A percentile compares a stretch with the other conserved stretches of the same genome.
These are phyloP conservation scores for Colletotrichum sp. DNA, from an alignment of 2,329 filamentous ascomycete species.

Conservation along the genomic window DNA sequence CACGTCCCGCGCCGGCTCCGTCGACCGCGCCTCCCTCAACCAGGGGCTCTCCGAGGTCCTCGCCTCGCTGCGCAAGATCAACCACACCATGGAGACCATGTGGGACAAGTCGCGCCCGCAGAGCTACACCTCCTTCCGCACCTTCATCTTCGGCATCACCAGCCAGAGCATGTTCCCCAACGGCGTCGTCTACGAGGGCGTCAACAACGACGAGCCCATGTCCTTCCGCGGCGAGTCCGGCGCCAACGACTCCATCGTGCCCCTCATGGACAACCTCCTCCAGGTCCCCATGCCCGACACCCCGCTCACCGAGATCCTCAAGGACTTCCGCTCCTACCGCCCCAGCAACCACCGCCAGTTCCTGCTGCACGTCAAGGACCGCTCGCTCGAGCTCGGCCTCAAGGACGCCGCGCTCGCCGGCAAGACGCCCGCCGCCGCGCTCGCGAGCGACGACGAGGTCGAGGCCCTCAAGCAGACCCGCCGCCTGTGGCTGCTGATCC, in stretches of 20 bases:
- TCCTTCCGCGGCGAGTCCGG: slow-evolving; percentile 92
- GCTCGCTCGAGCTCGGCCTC: slow-evolving; percentile 54
- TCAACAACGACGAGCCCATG: slow-evolving; percentile 71
- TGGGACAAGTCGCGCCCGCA: slow-evolving; percentile 86
- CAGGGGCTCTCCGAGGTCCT: slow-evolving; percentile 66
- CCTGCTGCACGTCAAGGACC: slow-evolving; percentile 70
- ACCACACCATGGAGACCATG: slow-evolving; percentile 86
- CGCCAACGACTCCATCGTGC: slow-evolving; percentile 94
- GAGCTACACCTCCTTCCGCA: slow-evolving; percentile 88
- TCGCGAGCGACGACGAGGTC: slow-evolving; percentile 25
- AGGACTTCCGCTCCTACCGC: slow-evolving; percentile 88
- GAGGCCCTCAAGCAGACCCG: slow-evolving; percentile 59
- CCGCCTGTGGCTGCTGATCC: slow-evolving; percentile 65
- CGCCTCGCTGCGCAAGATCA: slow-evolving; percentile 70
- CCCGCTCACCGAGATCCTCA: slow-evolving; percentile 84
- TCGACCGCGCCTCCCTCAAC: slow-evolving; percentile 57
- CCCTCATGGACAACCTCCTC: slow-evolving; percentile 85
- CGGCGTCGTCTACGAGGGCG: slow-evolving; percentile 87
- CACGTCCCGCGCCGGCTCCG: slow-evolving; percentile 24
- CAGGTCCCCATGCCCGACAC: slow-evolving; percentile 88
- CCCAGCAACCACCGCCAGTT: slow-evolving; percentile 90
- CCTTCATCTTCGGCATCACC: slow-evolving; percentile 97
- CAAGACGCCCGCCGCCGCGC: slow-evolving; percentile 21
- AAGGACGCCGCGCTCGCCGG: slow-evolving; percentile 60
- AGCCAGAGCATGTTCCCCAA: slow-evolving; percentile 93